Conservation (phyloP, 2,329 filamentous ascomycete species). For the Seiridium cupressi region DNA sequence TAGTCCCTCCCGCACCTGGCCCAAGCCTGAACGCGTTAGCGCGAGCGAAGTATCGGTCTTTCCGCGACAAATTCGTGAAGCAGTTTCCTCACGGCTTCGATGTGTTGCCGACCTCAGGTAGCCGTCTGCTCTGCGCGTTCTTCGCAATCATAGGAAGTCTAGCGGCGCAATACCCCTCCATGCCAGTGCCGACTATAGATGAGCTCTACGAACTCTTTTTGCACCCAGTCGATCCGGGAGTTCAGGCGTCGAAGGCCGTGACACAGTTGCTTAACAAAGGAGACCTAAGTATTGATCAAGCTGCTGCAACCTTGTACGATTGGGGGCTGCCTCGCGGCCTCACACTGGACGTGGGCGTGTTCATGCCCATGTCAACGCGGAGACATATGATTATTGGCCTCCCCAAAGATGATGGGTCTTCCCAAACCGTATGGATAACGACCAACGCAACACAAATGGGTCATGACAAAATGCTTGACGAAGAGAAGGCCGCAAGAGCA, state of each 20-base stretch:
- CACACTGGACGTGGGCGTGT: constrained; percentile 1
- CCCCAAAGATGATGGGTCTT: background rate
- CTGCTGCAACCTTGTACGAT: background rate
- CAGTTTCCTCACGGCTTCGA: constrained; percentile 12
- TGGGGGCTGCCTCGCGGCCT: background rate
- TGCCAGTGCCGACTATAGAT: background rate
- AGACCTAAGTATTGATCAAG: constrained; percentile 9
- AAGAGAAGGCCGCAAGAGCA: background rate
- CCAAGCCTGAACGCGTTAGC: constrained; percentile 11
- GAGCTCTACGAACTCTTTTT: background rate
- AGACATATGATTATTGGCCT: background rate
- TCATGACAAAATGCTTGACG: background rate
- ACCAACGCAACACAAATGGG: background rate
- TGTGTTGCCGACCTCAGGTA: background rate
- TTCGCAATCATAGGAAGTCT: constrained; percentile 9
- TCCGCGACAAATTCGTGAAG: background rate
- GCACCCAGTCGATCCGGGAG: background rate
- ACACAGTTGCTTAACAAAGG: background rate
- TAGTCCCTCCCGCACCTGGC: constrained; percentile 14
- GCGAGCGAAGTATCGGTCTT: background rate
- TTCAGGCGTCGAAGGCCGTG: background rate
- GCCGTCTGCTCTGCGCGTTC: background rate
- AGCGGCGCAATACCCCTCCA: constrained; percentile 4
- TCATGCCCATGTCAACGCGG: background rate
- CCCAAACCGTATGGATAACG: background rate